Evolutionary conservation across 2,329 filamentous ascomycete genomes (phyloP), one percentile per base, ranked within the genome.

Genomic region (Mycosphaerella arachidis): DNA sequence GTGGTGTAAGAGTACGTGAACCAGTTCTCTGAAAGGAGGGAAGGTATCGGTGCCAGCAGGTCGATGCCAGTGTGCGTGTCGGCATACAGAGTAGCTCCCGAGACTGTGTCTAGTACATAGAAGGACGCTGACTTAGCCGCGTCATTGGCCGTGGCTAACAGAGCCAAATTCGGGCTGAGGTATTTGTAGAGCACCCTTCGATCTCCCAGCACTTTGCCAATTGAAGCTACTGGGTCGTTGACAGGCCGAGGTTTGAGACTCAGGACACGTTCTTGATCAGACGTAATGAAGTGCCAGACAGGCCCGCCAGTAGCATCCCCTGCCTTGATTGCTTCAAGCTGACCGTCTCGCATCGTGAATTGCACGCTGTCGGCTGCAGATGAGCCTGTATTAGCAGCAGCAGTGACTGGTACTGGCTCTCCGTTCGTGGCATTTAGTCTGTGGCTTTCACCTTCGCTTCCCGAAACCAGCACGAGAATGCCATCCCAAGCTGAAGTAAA

Each of bases 151-250:
- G 90, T 82, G 1, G 89, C 90, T 50, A 96, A 81, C 0, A 97
- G 82, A 2, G 92, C 81, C 6, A 91, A 83, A 75, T 96, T 97
- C 0, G 90, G 86, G 77, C 95, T 96, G 45, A 99, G 79, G 73
- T 97, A 97, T 77, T 99, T 99, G 84, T 99, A 99, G 64, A 93
- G 84, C 52, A 99, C 94, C n/a, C 87, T 87, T 48, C 94, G 86
- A 70, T 99, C 89, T 29, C 92, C 92, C 24, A 99, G 84, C 1
- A 97, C 94, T 60, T 91, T 91, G 9, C 94, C 94, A 67, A 99
- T 96, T 0, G 94, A 97, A 3, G 94, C 93, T 52, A 97, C 87
- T 0, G 91, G 91, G 68, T 99, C 92, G 65, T 93, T 88, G 2
- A 83, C 72, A 9, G 91, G 86, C 52, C 87, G 84, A 18, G 86